These are phyloP conservation scores for Coemansia biformis DNA, from an alignment of 192 early-diverging fungal species.

Conservation along the genomic window DNA sequence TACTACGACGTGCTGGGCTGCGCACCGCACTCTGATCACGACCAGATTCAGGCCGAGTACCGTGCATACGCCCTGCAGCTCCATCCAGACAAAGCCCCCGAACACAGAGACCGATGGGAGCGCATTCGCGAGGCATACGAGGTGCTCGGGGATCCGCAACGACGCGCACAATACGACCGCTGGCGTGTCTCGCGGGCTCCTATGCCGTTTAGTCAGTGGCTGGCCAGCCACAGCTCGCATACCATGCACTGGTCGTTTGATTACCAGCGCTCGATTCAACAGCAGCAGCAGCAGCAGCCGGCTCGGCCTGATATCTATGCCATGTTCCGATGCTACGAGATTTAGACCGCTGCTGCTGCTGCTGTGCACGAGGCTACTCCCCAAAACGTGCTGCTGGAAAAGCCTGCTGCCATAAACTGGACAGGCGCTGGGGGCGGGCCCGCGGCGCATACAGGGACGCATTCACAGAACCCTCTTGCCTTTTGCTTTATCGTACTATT, in stretches of 20 bases:
- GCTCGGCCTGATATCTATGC: constrained; percentile 16
- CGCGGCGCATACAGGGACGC: no score
- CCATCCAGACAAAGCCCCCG: constrained; percentile 24
- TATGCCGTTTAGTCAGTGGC: constrained; percentile 25
- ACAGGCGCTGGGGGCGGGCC: no score
- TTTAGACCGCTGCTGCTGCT: neutral
- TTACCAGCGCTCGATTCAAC: constrained; percentile 5
- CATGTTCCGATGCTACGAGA: constrained; percentile 31
- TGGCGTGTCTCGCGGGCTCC: constrained; percentile 23
- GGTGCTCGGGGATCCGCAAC: constrained; percentile 13
- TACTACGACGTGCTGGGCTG: constrained; percentile 37
- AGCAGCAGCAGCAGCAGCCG: neutral
- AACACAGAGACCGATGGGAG: constrained; percentile 8
- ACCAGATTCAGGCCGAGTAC: constrained; percentile 30
- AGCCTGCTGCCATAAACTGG: no score
- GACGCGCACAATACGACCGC: constrained; percentile 37
- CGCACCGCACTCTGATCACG: constrained; percentile 10
- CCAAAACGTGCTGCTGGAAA: neutral
- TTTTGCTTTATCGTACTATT: no score
- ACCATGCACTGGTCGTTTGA: constrained; percentile 32
- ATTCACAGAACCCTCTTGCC: no score
- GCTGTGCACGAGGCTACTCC: neutral
- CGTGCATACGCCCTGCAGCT: constrained; percentile 7
- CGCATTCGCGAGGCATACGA: constrained; percentile 24
- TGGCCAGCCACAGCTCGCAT: constrained; percentile 6